Percentiles rank a stretch among this genome's conserved stretches.
phyloP scores from a whole-genome alignment of 1,284 basidiomycete species.

The Cryptococcus sp. region DNA sequence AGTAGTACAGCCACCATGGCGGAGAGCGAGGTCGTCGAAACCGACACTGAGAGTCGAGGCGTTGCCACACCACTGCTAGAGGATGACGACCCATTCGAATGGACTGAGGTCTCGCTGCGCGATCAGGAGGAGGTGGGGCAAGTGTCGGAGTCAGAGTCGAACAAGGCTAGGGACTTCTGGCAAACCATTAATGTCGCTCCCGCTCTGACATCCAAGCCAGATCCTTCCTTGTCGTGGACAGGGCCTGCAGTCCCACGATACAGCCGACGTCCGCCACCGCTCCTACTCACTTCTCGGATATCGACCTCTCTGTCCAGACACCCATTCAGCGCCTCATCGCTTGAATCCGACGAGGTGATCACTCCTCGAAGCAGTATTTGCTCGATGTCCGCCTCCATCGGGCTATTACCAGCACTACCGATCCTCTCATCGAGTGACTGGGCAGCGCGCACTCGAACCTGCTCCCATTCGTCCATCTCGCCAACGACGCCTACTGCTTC shows the following conservation, averaged over 20 bases:
- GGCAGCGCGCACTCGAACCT: conserved; percentile 3
- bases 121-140: background rate
- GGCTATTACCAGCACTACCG: conserved; percentile 27
- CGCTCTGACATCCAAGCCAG: too few relatives aligned
- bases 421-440: conserved; percentile 24
- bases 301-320: conserved; percentile 6
- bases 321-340: conserved; percentile 9
- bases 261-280: conserved; percentile 16
- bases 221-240: too few relatives aligned
- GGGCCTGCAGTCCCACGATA: too few relatives aligned
- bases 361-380: conserved; percentile 6
- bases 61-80: conserved; percentile 18
- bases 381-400: background rate
- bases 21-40: conserved; percentile 5
- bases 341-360: conserved; percentile 10
- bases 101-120: conserved; percentile 3
- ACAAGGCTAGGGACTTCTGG: too few relatives aligned
- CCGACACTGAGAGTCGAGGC: conserved; percentile 6
- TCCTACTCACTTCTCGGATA: conserved; percentile 16
- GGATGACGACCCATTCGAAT: conserved; percentile 19
- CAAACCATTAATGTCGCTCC: too few relatives aligned
- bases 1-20: conserved; percentile 1
- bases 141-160: too few relatives aligned
- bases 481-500: conserved; percentile 3
- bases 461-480: conserved; percentile 11